Conservation (phyloP, 1,284 basidiomycete genomes). For the Porogramme epimiltina region DNA sequence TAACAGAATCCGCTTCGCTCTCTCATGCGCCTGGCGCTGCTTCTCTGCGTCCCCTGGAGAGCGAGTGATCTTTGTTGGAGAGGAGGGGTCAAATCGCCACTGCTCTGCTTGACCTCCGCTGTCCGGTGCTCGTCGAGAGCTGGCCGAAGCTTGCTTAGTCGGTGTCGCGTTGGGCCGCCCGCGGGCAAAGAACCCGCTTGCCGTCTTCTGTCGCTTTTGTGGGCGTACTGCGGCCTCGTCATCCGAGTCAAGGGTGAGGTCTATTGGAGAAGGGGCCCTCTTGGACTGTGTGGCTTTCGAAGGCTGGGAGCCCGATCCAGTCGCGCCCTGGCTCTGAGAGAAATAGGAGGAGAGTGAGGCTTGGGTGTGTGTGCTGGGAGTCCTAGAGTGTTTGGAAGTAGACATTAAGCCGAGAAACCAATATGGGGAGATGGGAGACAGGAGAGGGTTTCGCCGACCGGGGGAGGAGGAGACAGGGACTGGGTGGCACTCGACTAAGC, state of each 20-base stretch:
- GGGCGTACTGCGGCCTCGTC: constrained; percentile 32
- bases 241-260: constrained; percentile 51
- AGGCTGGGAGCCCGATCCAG: constrained; percentile 20
- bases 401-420: no score
- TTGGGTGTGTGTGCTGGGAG: constrained; percentile 15
- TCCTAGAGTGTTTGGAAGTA: no score
- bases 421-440: no score
- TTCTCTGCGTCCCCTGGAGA: constrained; percentile 24
- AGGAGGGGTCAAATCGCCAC: constrained; percentile 37
- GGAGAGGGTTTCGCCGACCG: no score
- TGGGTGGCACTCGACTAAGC: no score
- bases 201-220: constrained; percentile 38
- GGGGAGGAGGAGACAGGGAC: no score
- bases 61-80: constrained; percentile 17
- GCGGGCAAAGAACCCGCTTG: constrained; percentile 18
- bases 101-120: constrained; percentile 29
- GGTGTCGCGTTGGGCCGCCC: neutral
- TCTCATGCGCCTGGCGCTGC: constrained; percentile 42
- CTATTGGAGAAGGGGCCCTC: constrained; percentile 45
- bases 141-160: neutral
- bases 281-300: constrained; percentile 20
- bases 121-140: constrained; percentile 3
- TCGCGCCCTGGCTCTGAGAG: constrained; percentile 32
- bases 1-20: constrained; percentile 58
- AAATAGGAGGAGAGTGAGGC: constrained; percentile 62